Base-by-base conservation (phyloP, 257 asterid species). In the Scutellaria barbata region DNA sequence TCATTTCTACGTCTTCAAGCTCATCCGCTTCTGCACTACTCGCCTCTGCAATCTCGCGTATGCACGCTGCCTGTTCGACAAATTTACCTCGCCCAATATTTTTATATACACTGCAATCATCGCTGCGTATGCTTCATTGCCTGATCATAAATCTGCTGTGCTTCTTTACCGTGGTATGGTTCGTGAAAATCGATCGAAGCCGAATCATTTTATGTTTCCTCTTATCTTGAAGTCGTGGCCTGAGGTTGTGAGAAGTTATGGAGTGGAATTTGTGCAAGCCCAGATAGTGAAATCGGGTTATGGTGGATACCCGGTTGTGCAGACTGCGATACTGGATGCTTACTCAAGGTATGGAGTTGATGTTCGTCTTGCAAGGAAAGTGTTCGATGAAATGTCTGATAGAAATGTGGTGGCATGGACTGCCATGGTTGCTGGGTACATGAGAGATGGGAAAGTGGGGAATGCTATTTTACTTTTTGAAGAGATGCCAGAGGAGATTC, bases 1-100 rank as follows among this genome's bases (percentile, higher is more conserved):
- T 16, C 95, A 87, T 73, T 85, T 90, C 80, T 90, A 88, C 80
- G 74, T 84, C 8, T 90, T 90, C 88, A 92, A 92, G 82, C 88
- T 92, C 70, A 73, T 92, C 45, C 96, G 92, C 65, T 86, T 88
- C 76, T 88, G 98, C 82, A 76, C 90, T 0, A 3, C 74, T 9
- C 80, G 81, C 35, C 86, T 88, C 76, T 47, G 78, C 63, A 62
- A 88, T 59, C 68, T 88, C 56, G 17, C n/a, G 46, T 85, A 92
- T 25, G 95, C 92, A 40, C 95, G 96, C 69, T 64, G 51, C 73
- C 81, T 92, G 80, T 87, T 90, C 81, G 89, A 90, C 68, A 76
- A 74, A 47, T 85, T 90, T 66, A 33, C 7, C 41, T 17, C 81
- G 8, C 93, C 97, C 14, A 92, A 92, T 50, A 77, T 84, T 5